Conservation (phyloP, 2,329 filamentous ascomycete genomes). For the Monilinia fructicola region DNA sequence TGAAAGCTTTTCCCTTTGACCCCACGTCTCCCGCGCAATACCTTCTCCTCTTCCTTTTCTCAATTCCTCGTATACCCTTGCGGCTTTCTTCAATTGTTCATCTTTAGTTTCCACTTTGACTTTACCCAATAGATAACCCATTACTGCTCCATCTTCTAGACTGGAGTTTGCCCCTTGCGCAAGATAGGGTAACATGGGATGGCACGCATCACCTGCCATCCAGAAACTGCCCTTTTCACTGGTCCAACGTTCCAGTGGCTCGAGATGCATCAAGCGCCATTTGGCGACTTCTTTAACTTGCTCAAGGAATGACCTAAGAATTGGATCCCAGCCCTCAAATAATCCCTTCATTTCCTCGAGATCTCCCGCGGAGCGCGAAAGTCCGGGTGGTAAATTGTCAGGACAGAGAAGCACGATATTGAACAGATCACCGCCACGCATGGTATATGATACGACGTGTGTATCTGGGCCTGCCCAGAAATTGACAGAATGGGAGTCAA, state of each 20-base stretch:
- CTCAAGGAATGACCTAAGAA: slow-evolving; percentile 46
- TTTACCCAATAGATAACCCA: slow-evolving; percentile 57
- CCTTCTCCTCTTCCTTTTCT: slow-evolving; percentile 51
- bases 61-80: slow-evolving; percentile 48
- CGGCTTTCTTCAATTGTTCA: slow-evolving; percentile 48
- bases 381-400: slow-evolving; percentile 57
- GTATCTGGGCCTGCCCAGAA: slow-evolving; percentile 50
- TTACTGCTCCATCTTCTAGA: slow-evolving; percentile 66
- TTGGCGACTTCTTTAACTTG: slow-evolving; percentile 62
- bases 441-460: slow-evolving; percentile 58
- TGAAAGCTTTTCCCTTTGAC: slow-evolving; percentile 54
- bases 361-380: slow-evolving; percentile 53
- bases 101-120: slow-evolving; percentile 44
- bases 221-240: slow-evolving; percentile 33
- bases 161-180: slow-evolving; percentile 67
- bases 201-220: slow-evolving; percentile 57
- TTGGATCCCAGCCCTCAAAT: slow-evolving; percentile 65
- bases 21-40: slow-evolving; percentile 64
- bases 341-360: slow-evolving; percentile 60
- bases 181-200: slow-evolving; percentile 63
- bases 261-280: slow-evolving; percentile 64
- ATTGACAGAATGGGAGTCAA: slow-evolving; percentile 46
- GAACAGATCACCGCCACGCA: slow-evolving; percentile 58
- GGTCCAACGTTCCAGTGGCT: slow-evolving; percentile 38
- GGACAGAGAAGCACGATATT: slow-evolving; percentile 67